phyloP scores from a whole-genome alignment of 305 asterid genomes.

The Fraxinus greggii region DNA sequence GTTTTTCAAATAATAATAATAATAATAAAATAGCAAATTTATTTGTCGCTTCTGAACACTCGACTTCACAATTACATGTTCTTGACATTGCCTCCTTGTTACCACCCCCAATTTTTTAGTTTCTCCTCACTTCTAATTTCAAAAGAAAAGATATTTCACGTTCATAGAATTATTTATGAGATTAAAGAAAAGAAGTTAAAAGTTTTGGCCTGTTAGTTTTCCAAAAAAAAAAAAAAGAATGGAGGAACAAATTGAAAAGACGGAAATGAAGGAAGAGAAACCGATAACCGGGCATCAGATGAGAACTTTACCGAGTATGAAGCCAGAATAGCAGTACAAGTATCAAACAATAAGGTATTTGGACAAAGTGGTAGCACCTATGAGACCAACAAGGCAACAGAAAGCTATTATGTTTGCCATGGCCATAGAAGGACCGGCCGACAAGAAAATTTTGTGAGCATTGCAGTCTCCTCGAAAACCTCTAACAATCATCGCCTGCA shows the following conservation, averaged over 20 bases:
- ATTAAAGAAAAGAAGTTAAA: not conserved
- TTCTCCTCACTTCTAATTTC: no score
- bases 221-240: no score
- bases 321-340: not conserved
- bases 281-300: not conserved
- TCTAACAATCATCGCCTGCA: conserved; percentile 95
- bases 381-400: conserved; percentile 65
- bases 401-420: conserved; percentile 55
- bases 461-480: conserved; percentile 85
- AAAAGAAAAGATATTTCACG: not conserved
- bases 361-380: conserved; percentile 52
- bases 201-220: not conserved
- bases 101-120: no score
- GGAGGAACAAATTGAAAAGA: not conserved
- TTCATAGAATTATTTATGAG: not conserved
- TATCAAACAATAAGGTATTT: conserved; percentile 31
- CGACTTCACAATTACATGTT: no score
- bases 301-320: not conserved
- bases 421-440: conserved; percentile 58
- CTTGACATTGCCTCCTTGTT: no score
- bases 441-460: conserved; percentile 57
- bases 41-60: no score
- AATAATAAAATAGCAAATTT: no score
- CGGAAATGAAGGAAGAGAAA: not conserved
- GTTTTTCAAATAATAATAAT: no score